Evolutionary conservation across 495 filamentous ascomycete species (phyloP).

Genomic region (Parmelia sp.): DNA sequence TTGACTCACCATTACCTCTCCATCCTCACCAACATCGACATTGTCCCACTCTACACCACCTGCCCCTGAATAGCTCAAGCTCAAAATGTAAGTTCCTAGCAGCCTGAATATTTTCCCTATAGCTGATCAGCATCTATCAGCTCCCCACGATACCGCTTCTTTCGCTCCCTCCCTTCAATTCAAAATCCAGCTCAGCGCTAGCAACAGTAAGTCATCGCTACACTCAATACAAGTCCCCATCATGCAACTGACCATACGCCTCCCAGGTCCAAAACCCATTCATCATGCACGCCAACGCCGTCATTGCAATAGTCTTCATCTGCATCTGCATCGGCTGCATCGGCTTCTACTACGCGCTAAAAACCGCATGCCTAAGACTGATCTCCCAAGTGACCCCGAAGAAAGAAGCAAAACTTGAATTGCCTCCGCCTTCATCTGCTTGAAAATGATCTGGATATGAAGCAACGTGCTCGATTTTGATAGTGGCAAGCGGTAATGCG

Average conservation of each 20-base stretch:
- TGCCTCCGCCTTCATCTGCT: background rate
- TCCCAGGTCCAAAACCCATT: background rate
- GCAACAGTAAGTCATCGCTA: background rate
- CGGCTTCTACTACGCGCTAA: background rate
- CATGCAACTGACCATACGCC: background rate
- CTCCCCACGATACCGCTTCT: background rate
- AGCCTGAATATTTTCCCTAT: background rate
- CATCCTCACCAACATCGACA: background rate
- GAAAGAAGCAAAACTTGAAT: background rate
- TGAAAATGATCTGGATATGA: background rate
- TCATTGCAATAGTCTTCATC: background rate
- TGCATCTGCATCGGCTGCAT: background rate
- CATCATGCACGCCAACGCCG: background rate
- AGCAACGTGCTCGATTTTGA: background rate
- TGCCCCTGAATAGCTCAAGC: background rate
- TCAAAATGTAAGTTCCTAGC: background rate
- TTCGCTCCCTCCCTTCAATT: background rate
- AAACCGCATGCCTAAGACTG: background rate
- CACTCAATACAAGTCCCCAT: background rate
- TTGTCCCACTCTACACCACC: background rate
- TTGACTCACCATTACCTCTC: background rate
- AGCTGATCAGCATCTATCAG: background rate
- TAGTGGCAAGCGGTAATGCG: background rate
- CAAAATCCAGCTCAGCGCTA: background rate
- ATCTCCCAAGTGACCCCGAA: background rate